A percentile compares a stretch with the other conserved stretches of the same genome.
These are phyloP conservation scores for Fusarium concolor DNA, from an alignment of 2,329 filamentous ascomycete species.

Conservation along the genomic window DNA sequence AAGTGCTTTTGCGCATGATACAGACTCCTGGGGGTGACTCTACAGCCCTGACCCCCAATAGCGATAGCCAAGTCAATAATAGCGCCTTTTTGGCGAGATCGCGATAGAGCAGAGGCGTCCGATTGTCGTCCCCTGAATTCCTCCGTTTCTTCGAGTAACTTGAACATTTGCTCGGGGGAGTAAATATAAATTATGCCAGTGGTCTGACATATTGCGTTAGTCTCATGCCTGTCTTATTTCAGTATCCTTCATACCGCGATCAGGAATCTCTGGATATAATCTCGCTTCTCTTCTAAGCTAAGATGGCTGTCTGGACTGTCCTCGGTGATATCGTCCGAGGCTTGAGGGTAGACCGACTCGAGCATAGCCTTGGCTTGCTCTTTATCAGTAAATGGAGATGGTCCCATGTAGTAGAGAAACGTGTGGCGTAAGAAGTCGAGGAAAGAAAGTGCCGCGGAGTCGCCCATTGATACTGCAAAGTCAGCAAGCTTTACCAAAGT, in stretches of 20 bases:
- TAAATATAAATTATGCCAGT: neutral
- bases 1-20: slow-evolving; percentile 4
- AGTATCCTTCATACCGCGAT: neutral
- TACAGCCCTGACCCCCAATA: neutral
- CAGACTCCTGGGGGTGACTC: neutral
- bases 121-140: neutral
- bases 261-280: neutral
- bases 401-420: neutral
- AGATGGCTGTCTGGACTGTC: neutral
- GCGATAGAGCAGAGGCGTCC: accelerated
- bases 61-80: neutral
- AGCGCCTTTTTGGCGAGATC: accelerated
- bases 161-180: neutral
- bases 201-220: accelerated
- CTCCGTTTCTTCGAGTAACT: neutral
- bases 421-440: neutral
- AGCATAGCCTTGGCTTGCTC: neutral
- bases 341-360: neutral
- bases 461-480: neutral
- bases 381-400: neutral
- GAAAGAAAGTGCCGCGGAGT: neutral
- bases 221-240: accelerated
- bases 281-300: neutral
- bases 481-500: neutral
- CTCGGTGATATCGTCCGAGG: neutral